phyloP scores from a whole-genome alignment of 73 alveolate species.

The Tetrahymena malaccensis region DNA sequence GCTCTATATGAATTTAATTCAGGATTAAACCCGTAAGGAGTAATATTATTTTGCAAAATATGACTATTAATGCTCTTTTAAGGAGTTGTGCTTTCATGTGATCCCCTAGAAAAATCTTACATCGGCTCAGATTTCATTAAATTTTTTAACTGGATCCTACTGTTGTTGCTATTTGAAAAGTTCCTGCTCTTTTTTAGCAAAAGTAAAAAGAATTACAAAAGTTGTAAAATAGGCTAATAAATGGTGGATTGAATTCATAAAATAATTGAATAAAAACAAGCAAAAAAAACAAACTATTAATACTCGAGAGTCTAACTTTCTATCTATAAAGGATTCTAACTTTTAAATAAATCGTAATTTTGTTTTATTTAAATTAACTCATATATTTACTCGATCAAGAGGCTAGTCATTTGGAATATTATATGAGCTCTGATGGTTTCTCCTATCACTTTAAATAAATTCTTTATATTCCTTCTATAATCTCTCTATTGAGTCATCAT shows the following conservation, averaged over 20 bases:
- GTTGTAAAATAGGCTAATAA: not conserved
- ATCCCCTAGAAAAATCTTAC: not conserved
- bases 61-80: not conserved
- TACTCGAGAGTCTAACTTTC: not conserved
- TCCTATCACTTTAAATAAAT: not conserved
- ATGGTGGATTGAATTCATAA: not conserved
- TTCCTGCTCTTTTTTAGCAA: not conserved
- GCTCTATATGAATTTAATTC: not conserved
- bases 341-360: not conserved
- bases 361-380: not conserved
- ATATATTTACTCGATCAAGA: not conserved
- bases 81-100: not conserved
- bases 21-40: not conserved
- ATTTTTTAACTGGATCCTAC: not conserved
- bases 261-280: not conserved
- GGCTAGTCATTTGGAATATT: not conserved
- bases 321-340: not conserved
- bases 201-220: not conserved
- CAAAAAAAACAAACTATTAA: not conserved
- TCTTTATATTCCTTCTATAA: not conserved
- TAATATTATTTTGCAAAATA: not conserved
- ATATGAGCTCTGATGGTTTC: not conserved
- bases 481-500: not conserved
- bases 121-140: not conserved
- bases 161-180: not conserved